These are phyloP conservation scores for Dispira simplex DNA, from an alignment of 192 early-diverging fungal genomes.

Conservation along the genomic window DNA sequence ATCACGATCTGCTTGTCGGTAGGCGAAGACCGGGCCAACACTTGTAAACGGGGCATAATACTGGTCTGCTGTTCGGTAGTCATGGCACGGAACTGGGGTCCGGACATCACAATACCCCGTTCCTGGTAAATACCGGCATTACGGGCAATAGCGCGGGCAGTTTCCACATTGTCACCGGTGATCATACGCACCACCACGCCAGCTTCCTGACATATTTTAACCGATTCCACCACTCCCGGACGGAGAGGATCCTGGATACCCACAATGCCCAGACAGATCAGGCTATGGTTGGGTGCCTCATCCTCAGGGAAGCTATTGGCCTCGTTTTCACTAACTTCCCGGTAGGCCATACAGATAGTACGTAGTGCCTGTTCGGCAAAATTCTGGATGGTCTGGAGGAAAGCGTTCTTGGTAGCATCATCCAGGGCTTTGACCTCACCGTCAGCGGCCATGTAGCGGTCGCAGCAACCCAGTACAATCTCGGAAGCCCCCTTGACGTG, in stretches of 20 bases:
- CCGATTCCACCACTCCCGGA: constrained; percentile 61
- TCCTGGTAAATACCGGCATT: constrained; percentile 71
- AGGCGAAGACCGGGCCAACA: constrained; percentile 78
- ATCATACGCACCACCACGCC: constrained; percentile 89
- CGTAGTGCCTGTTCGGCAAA: constrained; percentile 57
- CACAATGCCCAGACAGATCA: constrained; percentile 54
- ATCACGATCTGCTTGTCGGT: constrained; percentile 83
- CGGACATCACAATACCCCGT: constrained; percentile 60
- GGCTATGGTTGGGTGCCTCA: constrained; percentile 28
- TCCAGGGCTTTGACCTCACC: constrained; percentile 31
- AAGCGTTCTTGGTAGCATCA: constrained; percentile 20
- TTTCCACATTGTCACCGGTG: constrained; percentile 68
- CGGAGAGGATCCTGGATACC: constrained; percentile 85
- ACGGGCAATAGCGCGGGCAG: constrained; percentile 80
- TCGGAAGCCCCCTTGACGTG: constrained; percentile 73
- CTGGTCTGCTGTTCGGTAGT: constrained; percentile 44
- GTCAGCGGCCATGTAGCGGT: constrained; percentile 35
- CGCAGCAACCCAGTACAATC: constrained; percentile 50
- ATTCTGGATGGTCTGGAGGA: constrained; percentile 31
- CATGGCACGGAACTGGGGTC: constrained; percentile 59
- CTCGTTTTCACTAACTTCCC: constrained; percentile 31
- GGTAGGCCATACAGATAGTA: constrained; percentile 55
- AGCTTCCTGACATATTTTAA: constrained; percentile 56
- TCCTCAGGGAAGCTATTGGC: constrained; percentile 35
- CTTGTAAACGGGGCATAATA: constrained; percentile 55